Percentiles rank a stretch among this genome's conserved stretches.
These are phyloP conservation scores for Rhizophora mangle DNA, from an alignment of 345 rosid genomes.

Conservation along the genomic window DNA sequence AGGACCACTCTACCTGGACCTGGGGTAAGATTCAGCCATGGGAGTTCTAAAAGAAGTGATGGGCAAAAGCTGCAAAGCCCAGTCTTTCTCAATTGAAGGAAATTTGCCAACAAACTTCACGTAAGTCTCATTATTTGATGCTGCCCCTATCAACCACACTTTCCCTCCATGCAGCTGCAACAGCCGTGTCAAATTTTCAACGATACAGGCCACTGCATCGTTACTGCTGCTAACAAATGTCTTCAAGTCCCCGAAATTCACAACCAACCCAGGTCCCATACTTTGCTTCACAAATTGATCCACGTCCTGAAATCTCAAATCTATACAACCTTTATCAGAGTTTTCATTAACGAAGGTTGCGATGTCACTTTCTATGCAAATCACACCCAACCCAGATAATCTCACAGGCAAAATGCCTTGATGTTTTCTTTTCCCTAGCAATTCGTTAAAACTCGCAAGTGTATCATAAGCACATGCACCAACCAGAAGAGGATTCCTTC, in stretches of 20 bases:
- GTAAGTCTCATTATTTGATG: slow-evolving; percentile 53
- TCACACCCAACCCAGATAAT: slow-evolving; percentile 39
- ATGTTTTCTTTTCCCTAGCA: slow-evolving; percentile 34
- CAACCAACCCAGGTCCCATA: slow-evolving; percentile 45
- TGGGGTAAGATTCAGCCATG: slow-evolving; percentile 49
- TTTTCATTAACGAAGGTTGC: slow-evolving; percentile 28
- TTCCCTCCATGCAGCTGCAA: slow-evolving; percentile 41
- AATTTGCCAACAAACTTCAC: slow-evolving; percentile 49
- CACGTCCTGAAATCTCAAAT: slow-evolving; percentile 46
- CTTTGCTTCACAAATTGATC: slow-evolving; percentile 37
- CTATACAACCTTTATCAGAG: slow-evolving; percentile 28
- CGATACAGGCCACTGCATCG: slow-evolving; percentile 37
- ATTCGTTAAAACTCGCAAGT: slow-evolving; percentile 43
- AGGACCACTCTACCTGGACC: slow-evolving; percentile 54
- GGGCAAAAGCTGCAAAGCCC: slow-evolving; percentile 80
- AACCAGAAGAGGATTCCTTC: slow-evolving; percentile 70
- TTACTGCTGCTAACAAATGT: slow-evolving; percentile 16
- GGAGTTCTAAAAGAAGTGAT: slow-evolving; percentile 48
- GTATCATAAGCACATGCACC: slow-evolving; percentile 56
- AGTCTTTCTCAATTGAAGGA: slow-evolving; percentile 60
- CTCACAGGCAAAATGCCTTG: slow-evolving; percentile 33
- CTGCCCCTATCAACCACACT: slow-evolving; percentile 65
- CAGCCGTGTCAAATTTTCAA: slow-evolving; percentile 45
- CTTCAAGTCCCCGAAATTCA: slow-evolving; percentile 65
- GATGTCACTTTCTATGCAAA: slow-evolving; percentile 43